Evolutionary conservation across 164 flowering plant genomes (phyloP).

Genomic region (Aristolochia contorta): DNA sequence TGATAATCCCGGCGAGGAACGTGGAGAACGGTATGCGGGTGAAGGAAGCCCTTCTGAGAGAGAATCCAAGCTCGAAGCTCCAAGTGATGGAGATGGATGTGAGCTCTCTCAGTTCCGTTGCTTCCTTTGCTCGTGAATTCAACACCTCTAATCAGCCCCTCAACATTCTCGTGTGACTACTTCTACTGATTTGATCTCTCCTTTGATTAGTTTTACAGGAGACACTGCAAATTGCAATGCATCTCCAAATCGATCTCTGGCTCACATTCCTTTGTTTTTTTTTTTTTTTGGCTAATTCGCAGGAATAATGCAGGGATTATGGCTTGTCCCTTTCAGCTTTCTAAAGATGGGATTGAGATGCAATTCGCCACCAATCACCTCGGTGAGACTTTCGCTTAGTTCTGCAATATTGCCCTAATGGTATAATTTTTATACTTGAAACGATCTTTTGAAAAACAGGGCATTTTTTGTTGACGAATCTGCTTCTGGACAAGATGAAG

Average conservation of each 20-base stretch:
- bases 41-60: slow-evolving; percentile 37
- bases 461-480: slow-evolving; percentile 62
- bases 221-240: too few relatives aligned
- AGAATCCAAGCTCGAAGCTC: slow-evolving; percentile 46
- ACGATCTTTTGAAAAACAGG: slow-evolving; percentile 26
- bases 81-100: slow-evolving; percentile 71
- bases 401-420: too few relatives aligned
- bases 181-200: background rate
- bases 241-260: background rate
- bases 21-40: slow-evolving; percentile 30
- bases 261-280: too few relatives aligned
- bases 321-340: slow-evolving; percentile 58
- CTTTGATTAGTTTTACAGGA: too few relatives aligned
- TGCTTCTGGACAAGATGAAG: slow-evolving; percentile 54
- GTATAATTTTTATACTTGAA: background rate
- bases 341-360: slow-evolving; percentile 56
- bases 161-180: slow-evolving; percentile 50
- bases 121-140: slow-evolving; percentile 49
- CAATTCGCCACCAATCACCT: slow-evolving; percentile 76
- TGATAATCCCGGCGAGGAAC: slow-evolving; percentile 50
- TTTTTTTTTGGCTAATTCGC: too few relatives aligned
- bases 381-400: slow-evolving; percentile 34
- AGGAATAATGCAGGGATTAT: slow-evolving; percentile 81
- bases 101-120: slow-evolving; percentile 50
- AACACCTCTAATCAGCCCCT: slow-evolving; percentile 39